Evolutionary conservation across 352 stramenopile species (phyloP).

Genomic region (Pythium monospermum): DNA sequence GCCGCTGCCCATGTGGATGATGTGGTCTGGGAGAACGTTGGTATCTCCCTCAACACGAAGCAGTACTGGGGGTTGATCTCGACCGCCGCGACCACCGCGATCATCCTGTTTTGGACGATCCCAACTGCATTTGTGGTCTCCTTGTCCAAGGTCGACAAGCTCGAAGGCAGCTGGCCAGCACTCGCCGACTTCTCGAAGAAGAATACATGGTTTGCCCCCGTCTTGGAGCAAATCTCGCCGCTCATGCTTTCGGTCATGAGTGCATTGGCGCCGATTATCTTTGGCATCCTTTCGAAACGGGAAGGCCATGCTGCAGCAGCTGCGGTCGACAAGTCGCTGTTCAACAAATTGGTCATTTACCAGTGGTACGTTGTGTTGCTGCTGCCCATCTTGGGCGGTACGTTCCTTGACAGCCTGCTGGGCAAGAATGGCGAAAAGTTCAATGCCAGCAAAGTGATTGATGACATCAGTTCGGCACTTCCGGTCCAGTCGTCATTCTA

Average conservation of each 20-base stretch:
- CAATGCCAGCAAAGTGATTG: conserved; percentile 24
- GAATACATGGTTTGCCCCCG: conserved; percentile 60
- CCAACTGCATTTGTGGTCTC: conserved; percentile 74
- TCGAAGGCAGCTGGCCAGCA: conserved; percentile 45
- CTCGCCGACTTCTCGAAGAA: conserved; percentile 40
- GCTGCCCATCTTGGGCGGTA: conserved; percentile 80
- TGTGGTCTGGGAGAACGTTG: conserved; percentile 79
- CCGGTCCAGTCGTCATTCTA: conserved; percentile 79
- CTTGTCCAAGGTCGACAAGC: conserved; percentile 56
- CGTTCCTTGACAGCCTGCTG: conserved; percentile 65
- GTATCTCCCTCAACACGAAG: conserved; percentile 69
- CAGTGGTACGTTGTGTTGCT: conserved; percentile 81
- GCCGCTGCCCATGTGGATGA: conserved; percentile 56
- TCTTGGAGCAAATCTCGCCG: conserved; percentile 73
- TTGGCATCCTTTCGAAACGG: conserved; percentile 71
- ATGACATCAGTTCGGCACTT: conserved; percentile 52
- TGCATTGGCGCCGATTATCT: conserved; percentile 77
- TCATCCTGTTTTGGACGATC: conserved; percentile 84
- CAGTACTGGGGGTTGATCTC: conserved; percentile 69
- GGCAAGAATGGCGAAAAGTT: conserved; percentile 41
- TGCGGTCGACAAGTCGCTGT: conserved; percentile 57
- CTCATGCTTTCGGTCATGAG: conserved; percentile 78
- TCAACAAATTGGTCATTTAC: conserved; percentile 81
- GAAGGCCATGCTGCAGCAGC: conserved; percentile 69
- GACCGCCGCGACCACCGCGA: conserved; percentile 42